Base-by-base conservation (phyloP, 2,329 filamentous ascomycete species). In the Kalaharituber pfeilii region DNA sequence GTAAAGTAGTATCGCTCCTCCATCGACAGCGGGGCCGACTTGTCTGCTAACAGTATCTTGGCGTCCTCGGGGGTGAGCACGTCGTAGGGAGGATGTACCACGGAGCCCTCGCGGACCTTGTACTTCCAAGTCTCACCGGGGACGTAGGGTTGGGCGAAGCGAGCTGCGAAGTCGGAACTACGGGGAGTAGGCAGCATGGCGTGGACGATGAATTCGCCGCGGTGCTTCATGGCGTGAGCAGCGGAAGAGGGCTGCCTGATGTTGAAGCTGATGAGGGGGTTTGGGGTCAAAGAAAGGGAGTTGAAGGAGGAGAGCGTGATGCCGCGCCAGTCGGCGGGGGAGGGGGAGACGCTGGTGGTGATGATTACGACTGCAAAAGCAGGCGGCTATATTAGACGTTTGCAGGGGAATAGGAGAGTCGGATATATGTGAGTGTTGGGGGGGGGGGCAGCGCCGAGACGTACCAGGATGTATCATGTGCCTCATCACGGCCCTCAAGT, bases 261-360 rank as follows among this genome's bases (percentile, higher is more conserved):
- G 55, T 63, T 64, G 55, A 64, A 63, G 30, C 60, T 59, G 51
- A 64, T 56, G 3, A 64, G 47, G 1, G 62, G 61, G 11, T 57
- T 50, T 6, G 62, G 62, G 22, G 53, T 42, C 42, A 64, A 49
- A 2, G 62, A 63, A 29, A 64, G 58, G 22, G 60, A 62, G 28
- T 62, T 63, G 56, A 64, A 61, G 3, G 60, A 63, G 22, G 59
- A 62, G 56, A 64, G 59, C 7, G 62, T 64, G 56, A 64, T 64
- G 5, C 57, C 62, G 20, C 57, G 56, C 58, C 60, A 62, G 49
- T 29, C 20, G 55, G 55, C 26, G 56, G 49, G 5, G 15, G n/a
- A 13, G 5, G 53, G 51, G 13, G 56, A 51, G 29, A 33, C 44
- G 30, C 20, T 28, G 3, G 58, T 57, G 8, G 59, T 57, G 52